Conservation (phyloP, 2,329 filamentous ascomycete genomes). For the Paracorniculantispora psalliotae region DNA sequence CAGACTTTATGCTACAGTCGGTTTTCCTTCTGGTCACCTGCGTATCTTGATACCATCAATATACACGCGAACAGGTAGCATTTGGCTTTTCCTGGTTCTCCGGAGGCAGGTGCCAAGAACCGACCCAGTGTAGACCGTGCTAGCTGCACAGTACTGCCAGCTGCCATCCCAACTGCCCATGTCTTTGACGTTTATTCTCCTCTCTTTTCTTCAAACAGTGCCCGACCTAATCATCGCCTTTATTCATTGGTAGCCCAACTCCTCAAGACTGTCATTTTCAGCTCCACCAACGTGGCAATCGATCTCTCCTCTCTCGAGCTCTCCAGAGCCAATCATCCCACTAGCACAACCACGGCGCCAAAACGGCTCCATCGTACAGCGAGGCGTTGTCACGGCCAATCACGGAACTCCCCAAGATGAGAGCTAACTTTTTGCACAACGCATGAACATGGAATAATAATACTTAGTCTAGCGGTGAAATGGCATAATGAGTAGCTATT, state of each 20-base stretch:
- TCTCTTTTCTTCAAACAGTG: no score
- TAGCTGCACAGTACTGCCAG: neutral
- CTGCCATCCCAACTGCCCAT: neutral
- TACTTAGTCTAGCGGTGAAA: neutral
- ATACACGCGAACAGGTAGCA: no score
- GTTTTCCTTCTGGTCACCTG: no score
- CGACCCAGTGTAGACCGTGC: neutral
- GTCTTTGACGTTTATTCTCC: no score
- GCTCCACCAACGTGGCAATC: no score
- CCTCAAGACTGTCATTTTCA: no score
- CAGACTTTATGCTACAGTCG: no score
- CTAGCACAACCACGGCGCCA: neutral
- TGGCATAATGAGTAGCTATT: no score
- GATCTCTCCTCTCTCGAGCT: neutral
- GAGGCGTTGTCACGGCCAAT: neutral
- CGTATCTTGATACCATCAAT: no score
- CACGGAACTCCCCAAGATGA: neutral
- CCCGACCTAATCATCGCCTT: no score
- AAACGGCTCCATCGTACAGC: neutral
- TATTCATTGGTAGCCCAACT: no score
- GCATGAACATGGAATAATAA: neutral
- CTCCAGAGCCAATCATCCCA: neutral
- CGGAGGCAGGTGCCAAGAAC: neutral
- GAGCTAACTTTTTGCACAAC: neutral
- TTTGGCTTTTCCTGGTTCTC: neutral